Conservation (phyloP, 768 basidiomycete species). For the Russula compacta region DNA sequence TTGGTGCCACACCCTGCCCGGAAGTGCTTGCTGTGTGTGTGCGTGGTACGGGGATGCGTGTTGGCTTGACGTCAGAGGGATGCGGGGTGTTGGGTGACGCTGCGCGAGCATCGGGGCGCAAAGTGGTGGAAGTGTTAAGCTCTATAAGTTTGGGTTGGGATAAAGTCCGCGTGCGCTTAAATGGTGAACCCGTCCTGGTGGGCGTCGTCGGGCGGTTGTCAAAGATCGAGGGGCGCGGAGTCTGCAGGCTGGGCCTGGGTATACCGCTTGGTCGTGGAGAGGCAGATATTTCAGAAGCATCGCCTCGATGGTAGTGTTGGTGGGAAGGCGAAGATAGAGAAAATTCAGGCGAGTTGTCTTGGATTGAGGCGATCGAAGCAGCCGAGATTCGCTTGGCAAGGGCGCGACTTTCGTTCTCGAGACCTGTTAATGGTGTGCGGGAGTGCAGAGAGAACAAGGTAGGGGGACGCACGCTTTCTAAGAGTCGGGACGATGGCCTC, state of each 20-base stretch:
- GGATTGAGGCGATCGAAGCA: conserved; percentile 51
- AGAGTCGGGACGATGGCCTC: conserved; percentile 75
- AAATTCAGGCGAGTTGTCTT: conserved; percentile 31
- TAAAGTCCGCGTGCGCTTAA: conserved; percentile 51
- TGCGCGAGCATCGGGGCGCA: conserved; percentile 20
- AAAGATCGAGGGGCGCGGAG: conserved; percentile 28
- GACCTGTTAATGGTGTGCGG: conserved; percentile 38
- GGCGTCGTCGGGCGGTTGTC: conserved; percentile 15
- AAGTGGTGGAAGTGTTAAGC: conserved; percentile 30
- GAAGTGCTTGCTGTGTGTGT: conserved; percentile 34
- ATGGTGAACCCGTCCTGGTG: conserved; percentile 15
- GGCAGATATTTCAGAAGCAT: conserved; percentile 21
- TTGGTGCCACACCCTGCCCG: conserved; percentile 29
- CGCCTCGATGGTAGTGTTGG: conserved; percentile 22
- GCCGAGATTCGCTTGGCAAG: conserved; percentile 70
- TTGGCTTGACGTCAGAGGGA: conserved; percentile 29
- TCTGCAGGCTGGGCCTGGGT: conserved; percentile 38
- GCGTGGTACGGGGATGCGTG: conserved; percentile 43
- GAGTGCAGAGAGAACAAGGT: conserved; percentile 9
- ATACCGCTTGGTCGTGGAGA: conserved; percentile 35
- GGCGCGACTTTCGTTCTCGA: conserved; percentile 73
- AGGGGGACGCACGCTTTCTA: conserved; percentile 40
- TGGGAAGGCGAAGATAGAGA: conserved; percentile 17
- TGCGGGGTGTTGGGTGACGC: conserved; percentile 29
- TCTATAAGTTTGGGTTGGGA: conserved; percentile 52